Evolutionary conservation across 139 green algal genomes (phyloP), one percentile per base, ranked within the genome.

Genomic region (Closterium sp.): DNA sequence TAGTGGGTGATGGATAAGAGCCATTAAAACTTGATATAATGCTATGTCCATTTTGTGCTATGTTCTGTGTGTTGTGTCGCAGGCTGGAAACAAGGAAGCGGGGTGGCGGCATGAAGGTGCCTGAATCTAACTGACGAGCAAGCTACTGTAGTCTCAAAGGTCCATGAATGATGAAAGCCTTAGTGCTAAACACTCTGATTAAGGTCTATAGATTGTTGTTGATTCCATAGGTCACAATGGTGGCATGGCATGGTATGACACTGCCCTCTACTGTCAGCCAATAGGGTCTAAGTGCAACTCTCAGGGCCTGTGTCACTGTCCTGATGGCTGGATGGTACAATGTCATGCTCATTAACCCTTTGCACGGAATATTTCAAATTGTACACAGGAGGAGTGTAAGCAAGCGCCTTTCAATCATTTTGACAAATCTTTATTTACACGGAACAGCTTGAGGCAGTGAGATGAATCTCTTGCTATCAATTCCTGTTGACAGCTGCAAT

Each of bases 71-170:
- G 0, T 70, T 4, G 45, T 70, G 17, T 79, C 10, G 9, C 85
- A 87, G 85, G 85, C 28, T 87, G 22, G 85, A 87, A 24, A 87
- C 85, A 31, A 87, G 85, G 85, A 87, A 87, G 22, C 85, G 85
- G 22, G 85, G 85, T 31, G 85, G 85, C n/a, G 85, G 85, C 85
- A 87, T 87, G 85, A 87, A 87, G 85, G 28, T 87, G 3, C 62
- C 62, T 79, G 62, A 79, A 79, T 79, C 62, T 79, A 79, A 79
- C 62, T 79, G 62, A 79, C 62, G 62, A 79, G 62, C 62, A 27
- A 79, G 62, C 27, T 24, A 13, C 42, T n/a, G n/a, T n/a, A 50
- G 38, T 50, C 38, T 50, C 13, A 9, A 50, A 50, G 38, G 62
- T 79, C 11, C 62, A 79, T 79, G 62, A 27, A 79, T 79, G 62